Evolutionary conservation across 805 yeast species (phyloP).

Genomic region (Yamadazyma olivae): DNA sequence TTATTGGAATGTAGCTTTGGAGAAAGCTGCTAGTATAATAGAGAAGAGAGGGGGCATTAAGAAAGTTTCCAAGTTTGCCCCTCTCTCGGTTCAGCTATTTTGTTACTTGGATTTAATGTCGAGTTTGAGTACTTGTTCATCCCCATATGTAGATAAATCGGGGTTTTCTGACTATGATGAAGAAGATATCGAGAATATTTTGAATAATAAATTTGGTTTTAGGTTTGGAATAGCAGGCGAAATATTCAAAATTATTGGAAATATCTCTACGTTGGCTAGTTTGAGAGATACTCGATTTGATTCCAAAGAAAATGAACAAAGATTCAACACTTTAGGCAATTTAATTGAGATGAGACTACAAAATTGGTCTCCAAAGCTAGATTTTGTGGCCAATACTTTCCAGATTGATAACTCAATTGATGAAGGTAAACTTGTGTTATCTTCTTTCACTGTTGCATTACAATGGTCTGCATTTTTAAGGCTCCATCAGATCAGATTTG

Average conservation of each 20-base stretch:
- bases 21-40: constrained; percentile 18
- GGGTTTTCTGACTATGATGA: constrained; percentile 9
- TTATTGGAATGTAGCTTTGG: constrained; percentile 22
- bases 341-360: constrained; percentile 24
- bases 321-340: constrained; percentile 20
- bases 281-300: constrained; percentile 14
- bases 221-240: constrained; percentile 28
- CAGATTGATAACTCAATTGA: constrained; percentile 9
- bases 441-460: constrained; percentile 23
- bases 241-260: constrained; percentile 23
- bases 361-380: constrained; percentile 22
- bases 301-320: constrained; percentile 16
- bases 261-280: constrained; percentile 23
- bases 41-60: constrained; percentile 20
- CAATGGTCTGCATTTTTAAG: constrained; percentile 28
- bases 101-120: constrained; percentile 26
- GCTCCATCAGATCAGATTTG: constrained; percentile 24
- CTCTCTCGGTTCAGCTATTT: constrained; percentile 23
- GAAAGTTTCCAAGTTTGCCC: constrained; percentile 14
- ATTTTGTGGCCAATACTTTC: constrained; percentile 15
- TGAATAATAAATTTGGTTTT: constrained; percentile 23
- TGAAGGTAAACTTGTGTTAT: constrained; percentile 8
- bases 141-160: constrained; percentile 16
- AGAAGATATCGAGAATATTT: constrained; percentile 15
- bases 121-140: constrained; percentile 22